Conservation (phyloP, 164 flowering plant genomes). For the Magnolia officinalis region DNA sequence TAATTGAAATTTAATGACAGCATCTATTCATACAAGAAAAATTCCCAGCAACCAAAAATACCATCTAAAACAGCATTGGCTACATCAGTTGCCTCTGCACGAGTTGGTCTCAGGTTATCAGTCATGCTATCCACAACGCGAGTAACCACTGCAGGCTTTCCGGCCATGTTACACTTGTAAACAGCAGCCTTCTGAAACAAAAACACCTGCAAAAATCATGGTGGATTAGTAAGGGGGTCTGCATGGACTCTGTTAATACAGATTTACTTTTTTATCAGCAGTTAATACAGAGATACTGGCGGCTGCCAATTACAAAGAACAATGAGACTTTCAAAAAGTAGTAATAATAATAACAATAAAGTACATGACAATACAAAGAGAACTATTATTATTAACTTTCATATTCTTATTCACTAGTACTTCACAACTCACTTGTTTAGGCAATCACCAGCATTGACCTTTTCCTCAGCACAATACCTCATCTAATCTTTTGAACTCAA, state of each 20-base stretch:
- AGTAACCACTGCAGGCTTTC: constrained; percentile 87
- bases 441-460: no score
- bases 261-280: not conserved
- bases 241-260: not conserved
- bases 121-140: constrained; percentile 98
- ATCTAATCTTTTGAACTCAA: no score
- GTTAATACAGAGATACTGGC: not conserved
- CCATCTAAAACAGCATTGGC: constrained; percentile 90
- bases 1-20: not conserved
- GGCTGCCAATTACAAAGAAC: not conserved
- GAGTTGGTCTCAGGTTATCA: constrained; percentile 87
- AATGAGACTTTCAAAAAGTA: not conserved
- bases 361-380: not conserved
- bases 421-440: no score
- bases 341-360: no score
- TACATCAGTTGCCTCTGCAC: constrained; percentile 93
- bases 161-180: constrained; percentile 88
- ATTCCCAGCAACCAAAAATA: constrained; percentile 12
- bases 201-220: constrained; percentile 58
- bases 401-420: no score
- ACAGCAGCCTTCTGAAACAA: constrained; percentile 82
- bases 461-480: no score
- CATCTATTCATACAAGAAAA: not conserved
- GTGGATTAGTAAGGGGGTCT: not conserved
- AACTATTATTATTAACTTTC: not conserved